Evolutionary conservation across 805 yeast species (phyloP), one percentile per base, ranked within the genome.

Genomic region (Candida adriatica): DNA sequence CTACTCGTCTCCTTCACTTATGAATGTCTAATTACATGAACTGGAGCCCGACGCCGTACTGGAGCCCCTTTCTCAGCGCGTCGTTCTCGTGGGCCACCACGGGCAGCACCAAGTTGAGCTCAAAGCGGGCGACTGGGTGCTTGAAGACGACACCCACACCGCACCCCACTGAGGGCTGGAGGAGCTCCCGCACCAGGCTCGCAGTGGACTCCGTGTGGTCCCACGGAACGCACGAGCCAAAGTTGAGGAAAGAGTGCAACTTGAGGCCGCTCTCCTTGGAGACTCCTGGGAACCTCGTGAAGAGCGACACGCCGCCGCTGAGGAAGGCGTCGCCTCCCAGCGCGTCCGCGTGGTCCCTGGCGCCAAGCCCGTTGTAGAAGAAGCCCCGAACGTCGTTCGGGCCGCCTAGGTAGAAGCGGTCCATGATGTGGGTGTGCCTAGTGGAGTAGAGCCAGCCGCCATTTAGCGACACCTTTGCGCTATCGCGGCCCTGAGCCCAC

Each of bases 321-420:
- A 69, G 54, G 47, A 66, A 76, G 2, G 66, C 55, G 37, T 73
- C 71, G 6, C 94, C 95, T 6, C 95, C 95, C 5, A 75, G 41
- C 4, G 75, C 63, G 44, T 75, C 78, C 5, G 56, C 58, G 4
- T 58, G 56, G 33, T 71, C 74, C 35, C 74, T 64, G 2, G 79
- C 75, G 10, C 92, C 88, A 21, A 82, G 53, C 1, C 84, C 73
- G 60, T 79, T 79, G 32, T 69, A 61, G 20, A 71, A 64, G 49
- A 81, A 84, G 1, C 88, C 86, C 35, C 81, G 64, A 18, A 86
- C 73, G 33, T 79, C 80, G 33, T 75, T 69, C 10, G 77, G 71
- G 0, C 95, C 96, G 13, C 96, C 94, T 27, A 83, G 63, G 48
- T 78, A 84, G 53, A 88, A 90, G 42, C 83, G 70, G 55, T 90